phyloP scores from a whole-genome alignment of 164 flowering plant genomes.

The Cinnamomum micranthum region DNA sequence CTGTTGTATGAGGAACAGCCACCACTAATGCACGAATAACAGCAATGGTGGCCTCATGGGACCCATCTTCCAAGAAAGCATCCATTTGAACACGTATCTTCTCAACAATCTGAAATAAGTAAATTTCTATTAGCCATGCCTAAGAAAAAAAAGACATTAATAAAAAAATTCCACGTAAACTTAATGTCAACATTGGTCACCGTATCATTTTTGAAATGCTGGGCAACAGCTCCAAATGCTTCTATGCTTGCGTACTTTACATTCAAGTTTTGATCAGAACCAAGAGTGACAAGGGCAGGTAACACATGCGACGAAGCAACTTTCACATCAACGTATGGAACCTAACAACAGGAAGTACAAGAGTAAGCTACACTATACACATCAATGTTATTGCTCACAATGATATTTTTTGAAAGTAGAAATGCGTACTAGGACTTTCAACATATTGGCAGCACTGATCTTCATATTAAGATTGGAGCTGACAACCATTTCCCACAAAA shows the following conservation, averaged over 20 bases:
- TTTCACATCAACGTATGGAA: constrained; percentile 80
- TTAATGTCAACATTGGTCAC: constrained; percentile 28
- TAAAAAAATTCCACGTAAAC: not conserved
- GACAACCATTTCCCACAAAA: constrained; percentile 99
- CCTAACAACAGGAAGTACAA: constrained; percentile 32
- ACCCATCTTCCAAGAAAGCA: constrained; percentile 98
- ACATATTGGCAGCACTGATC: constrained; percentile 72
- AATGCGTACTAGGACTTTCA: constrained; percentile 75
- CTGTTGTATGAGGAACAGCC: constrained; percentile 94
- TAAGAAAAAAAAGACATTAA: not conserved
- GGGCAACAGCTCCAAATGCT: constrained; percentile 96
- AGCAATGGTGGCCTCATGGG: constrained; percentile 90
- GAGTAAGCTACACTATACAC: not conserved
- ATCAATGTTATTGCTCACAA: constrained; percentile 5
- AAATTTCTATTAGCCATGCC: constrained; percentile 18
- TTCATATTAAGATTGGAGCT: constrained; percentile 69
- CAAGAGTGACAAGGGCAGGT: constrained; percentile 94
- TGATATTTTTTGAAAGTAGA: not conserved
- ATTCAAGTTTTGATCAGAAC: constrained; percentile 89
- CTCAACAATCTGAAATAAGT: constrained; percentile 73
- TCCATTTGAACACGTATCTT: constrained; percentile 99
- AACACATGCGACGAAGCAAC: constrained; percentile 81
- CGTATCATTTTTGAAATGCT: constrained; percentile 84
- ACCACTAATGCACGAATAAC: constrained; percentile 85
- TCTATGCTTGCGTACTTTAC: constrained; percentile 97